These are phyloP conservation scores for Thinopyrum elongatum DNA, from an alignment of 176 grass and related monocot genomes.

Conservation along the genomic window DNA sequence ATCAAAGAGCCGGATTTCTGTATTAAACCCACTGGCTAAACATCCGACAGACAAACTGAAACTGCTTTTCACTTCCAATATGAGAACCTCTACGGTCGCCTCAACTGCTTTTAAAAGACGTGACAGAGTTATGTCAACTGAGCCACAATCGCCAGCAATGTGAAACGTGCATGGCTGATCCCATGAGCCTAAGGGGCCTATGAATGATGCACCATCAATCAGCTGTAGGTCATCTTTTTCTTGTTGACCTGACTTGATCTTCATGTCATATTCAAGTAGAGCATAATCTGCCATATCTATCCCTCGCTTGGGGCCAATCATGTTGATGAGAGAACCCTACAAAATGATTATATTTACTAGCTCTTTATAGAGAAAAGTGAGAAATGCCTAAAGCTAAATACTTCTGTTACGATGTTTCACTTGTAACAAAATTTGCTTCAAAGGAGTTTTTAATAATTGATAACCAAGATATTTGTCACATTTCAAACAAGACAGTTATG, in stretches of 20 bases:
- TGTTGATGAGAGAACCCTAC: conserved; percentile 21
- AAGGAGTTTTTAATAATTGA: background rate
- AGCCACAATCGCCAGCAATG: background rate
- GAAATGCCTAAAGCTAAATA: background rate
- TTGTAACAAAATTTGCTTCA: background rate
- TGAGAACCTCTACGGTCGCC: background rate
- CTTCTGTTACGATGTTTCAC: background rate
- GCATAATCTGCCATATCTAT: background rate
- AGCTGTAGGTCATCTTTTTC: conserved; percentile 9
- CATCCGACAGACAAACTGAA: background rate
- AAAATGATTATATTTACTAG: background rate
- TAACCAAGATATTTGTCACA: background rate
- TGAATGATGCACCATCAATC: background rate
- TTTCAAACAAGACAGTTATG: background rate
- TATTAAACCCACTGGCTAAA: background rate
- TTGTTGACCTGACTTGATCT: background rate
- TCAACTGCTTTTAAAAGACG: background rate
- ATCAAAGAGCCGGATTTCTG: background rate
- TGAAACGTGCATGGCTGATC: background rate
- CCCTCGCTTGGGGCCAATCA: background rate
- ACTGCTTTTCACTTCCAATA: background rate
- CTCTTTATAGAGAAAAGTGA: background rate
- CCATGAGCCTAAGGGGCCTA: background rate
- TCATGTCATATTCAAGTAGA: conserved; percentile 9
- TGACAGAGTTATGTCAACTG: background rate